These are phyloP conservation scores for Primulina huaijiensis DNA, from an alignment of 257 asterid species.

Conservation along the genomic window DNA sequence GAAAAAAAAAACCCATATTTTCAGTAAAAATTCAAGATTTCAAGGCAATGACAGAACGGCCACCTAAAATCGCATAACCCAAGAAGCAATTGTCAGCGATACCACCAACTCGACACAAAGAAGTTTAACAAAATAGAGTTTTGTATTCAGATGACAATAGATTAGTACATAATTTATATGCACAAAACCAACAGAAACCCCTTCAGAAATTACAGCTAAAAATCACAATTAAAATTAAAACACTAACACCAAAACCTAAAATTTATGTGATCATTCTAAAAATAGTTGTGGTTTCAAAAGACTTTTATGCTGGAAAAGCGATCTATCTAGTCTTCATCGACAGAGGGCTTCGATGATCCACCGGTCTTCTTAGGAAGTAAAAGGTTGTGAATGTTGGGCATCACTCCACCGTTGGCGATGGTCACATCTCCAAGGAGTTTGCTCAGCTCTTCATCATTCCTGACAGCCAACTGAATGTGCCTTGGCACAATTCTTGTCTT, in stretches of 20 bases:
- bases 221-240: background rate
- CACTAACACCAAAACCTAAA: conserved; percentile 11
- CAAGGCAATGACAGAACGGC: no score
- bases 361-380: conserved; percentile 37
- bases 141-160: background rate
- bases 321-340: conserved; percentile 29
- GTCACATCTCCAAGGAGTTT: conserved; percentile 40
- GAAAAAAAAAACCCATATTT: background rate
- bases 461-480: conserved; percentile 40
- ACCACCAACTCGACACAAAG: background rate
- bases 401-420: conserved; percentile 37
- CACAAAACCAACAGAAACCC: conserved; percentile 23
- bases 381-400: conserved; percentile 42
- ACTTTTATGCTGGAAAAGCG: background rate
- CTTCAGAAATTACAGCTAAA: conserved; percentile 10
- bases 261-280: background rate
- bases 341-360: conserved; percentile 34
- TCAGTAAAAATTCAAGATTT: no score
- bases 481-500: conserved; percentile 37
- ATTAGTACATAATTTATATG: conserved; percentile 26
- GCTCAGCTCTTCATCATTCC: conserved; percentile 38
- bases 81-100: no score
- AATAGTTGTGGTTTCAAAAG: background rate
- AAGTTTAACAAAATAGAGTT: background rate
- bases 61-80: no score